phyloP scores from a whole-genome alignment of 202 grass and related monocot genomes.

The Panicum virgatum region DNA sequence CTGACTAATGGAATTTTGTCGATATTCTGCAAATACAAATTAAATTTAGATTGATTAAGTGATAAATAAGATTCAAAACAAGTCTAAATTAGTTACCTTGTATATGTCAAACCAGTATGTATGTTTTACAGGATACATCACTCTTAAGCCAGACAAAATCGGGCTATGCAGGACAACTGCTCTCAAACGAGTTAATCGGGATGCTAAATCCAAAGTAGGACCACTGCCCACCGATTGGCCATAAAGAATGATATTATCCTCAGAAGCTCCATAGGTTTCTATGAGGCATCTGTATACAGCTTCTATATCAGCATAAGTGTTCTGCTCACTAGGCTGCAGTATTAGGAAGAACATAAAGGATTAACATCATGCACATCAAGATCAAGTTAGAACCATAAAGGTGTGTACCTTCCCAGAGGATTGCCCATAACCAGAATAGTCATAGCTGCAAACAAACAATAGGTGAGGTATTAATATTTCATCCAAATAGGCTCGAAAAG shows the following conservation, averaged over 20 bases:
- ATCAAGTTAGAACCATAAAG: not conserved
- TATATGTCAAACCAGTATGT: slow-evolving; percentile 97
- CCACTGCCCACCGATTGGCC: slow-evolving; percentile 88
- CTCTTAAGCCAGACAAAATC: slow-evolving; percentile 84
- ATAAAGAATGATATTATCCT: slow-evolving; percentile 85
- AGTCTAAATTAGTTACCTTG: slow-evolving; percentile 52
- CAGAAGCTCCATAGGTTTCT: slow-evolving; percentile 70
- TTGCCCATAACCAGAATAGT: slow-evolving; percentile 86
- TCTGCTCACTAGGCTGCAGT: slow-evolving; percentile 78
- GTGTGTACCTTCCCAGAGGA: slow-evolving; percentile 68
- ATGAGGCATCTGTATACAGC: slow-evolving; percentile 77
- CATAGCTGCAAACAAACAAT: slow-evolving; percentile 55
- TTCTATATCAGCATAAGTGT: slow-evolving; percentile 86
- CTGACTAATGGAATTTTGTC: slow-evolving; percentile 77
- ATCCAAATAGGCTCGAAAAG: not conserved
- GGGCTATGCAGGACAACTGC: slow-evolving; percentile 87
- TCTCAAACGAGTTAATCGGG: slow-evolving; percentile 60
- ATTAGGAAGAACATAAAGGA: slow-evolving; percentile 23
- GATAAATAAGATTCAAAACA: slow-evolving; percentile 23
- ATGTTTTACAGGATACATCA: slow-evolving; percentile 87
- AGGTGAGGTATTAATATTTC: slow-evolving; percentile 21
- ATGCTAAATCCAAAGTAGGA: slow-evolving; percentile 75
- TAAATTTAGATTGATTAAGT: slow-evolving; percentile 26
- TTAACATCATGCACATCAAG: slow-evolving; percentile 15
- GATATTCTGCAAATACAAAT: slow-evolving; percentile 65